Evolutionary conservation across 371 early-diverging fungal species (phyloP).

Genomic region (Basidiobolus meristosporus): DNA sequence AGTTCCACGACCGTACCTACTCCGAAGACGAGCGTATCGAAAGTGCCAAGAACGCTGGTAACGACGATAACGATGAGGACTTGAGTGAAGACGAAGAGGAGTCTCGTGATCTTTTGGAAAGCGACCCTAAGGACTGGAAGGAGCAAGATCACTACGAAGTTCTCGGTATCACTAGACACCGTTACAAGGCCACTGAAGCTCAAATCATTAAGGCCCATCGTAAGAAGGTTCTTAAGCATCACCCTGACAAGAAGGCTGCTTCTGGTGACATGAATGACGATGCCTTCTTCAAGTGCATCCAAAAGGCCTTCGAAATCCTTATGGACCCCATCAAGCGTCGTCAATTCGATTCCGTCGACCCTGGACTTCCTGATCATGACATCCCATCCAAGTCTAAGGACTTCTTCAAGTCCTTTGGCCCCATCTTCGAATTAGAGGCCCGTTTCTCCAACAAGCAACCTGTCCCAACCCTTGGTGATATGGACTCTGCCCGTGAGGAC

Average conservation of each 20-base stretch:
- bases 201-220: conserved; percentile 59
- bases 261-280: conserved; percentile 59
- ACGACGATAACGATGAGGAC: conserved; percentile 34
- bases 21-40: conserved; percentile 38
- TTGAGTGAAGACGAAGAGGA: conserved; percentile 29
- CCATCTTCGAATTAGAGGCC: conserved; percentile 79
- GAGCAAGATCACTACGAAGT: conserved; percentile 78
- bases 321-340: conserved; percentile 80
- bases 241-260: conserved; percentile 79
- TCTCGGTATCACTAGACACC: conserved; percentile 58
- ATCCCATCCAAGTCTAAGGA: conserved; percentile 63
- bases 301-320: conserved; percentile 91
- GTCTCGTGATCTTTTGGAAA: conserved; percentile 31
- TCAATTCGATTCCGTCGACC: conserved; percentile 94
- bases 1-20: conserved; percentile 44
- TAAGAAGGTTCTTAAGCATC: conserved; percentile 68
- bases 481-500: conserved; percentile 44
- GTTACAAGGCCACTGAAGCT: conserved; percentile 63
- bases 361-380: conserved; percentile 31
- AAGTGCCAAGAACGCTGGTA: conserved; percentile 2
- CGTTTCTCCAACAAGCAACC: conserved; percentile 82
- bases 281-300: conserved; percentile 96
- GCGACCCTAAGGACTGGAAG: conserved; percentile 74
- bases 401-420: conserved; percentile 76
- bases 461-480: conserved; percentile 65